These are phyloP conservation scores for Tuber microsphaerosporum DNA, from an alignment of 495 filamentous ascomycete species.

Conservation along the genomic window DNA sequence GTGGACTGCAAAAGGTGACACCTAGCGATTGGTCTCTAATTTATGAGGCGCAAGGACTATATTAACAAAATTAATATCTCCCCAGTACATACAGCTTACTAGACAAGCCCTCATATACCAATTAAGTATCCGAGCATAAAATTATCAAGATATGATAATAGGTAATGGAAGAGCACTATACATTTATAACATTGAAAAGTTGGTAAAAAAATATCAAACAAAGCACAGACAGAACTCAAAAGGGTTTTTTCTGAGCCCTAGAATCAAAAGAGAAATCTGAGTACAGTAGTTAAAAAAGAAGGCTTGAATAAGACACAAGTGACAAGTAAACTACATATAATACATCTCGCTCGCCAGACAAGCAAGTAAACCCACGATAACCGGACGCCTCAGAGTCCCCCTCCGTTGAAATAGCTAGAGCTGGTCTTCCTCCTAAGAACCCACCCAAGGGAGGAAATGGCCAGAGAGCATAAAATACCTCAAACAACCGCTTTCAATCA, in stretches of 20 bases:
- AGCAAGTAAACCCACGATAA: background rate
- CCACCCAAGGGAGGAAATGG: background rate
- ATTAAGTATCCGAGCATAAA: background rate
- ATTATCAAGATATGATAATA: background rate
- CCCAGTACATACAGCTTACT: background rate
- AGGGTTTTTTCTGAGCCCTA: background rate
- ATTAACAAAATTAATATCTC: background rate
- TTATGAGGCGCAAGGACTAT: background rate
- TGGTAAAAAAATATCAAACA: background rate
- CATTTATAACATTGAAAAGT: background rate
- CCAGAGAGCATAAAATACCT: background rate
- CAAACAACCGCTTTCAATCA: background rate
- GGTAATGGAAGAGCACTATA: background rate
- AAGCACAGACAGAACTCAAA: background rate
- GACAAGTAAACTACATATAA: background rate
- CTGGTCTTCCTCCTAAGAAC: background rate
- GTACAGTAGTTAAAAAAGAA: background rate
- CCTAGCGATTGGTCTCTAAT: background rate
- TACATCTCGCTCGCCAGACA: background rate
- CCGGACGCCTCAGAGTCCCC: conserved; percentile 1
- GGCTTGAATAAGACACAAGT: background rate
- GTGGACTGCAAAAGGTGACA: background rate
- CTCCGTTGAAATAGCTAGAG: background rate
- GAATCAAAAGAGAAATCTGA: background rate
- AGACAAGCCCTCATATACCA: background rate